Evolutionary conservation across 805 yeast species (phyloP), one percentile per base, ranked within the genome.

Genomic region (Yamadazyma endophytica): DNA sequence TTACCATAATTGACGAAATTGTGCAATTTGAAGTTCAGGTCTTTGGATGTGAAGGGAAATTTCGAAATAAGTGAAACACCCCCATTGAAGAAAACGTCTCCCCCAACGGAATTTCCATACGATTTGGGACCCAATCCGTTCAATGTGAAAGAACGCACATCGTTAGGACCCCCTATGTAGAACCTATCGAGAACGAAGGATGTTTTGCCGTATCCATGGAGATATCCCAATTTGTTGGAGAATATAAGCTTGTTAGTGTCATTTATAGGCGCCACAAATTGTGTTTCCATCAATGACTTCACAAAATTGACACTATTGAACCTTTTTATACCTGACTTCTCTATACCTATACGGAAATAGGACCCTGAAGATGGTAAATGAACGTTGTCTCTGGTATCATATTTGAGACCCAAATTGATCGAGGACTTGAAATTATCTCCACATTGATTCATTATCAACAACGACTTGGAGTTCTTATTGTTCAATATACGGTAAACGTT

Each of bases 151-250:
- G 79, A 70, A 26, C 80, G 58, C 6, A 75, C 64, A 39, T 75
- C 80, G 41, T 74, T 75, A 9, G 81, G 73, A 2, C 81, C 81
- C n/a, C 81, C 81, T 3, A 68, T 54, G 43, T 65, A 71, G 35
- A 73, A 75, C 27, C 76, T 54, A 47, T 75, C 81, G 55, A 75
- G 57, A 6, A 75, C 54, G 41, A 57, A 64, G n/a, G 56, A 48
- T 9, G 64, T 40, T 3, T 39, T 39, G 5, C 24, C 28, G 4
- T 17, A 3, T 14, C 36, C 26, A 32, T 46, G 48, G 22, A 66
- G 46, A 1, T 57, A 26, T 1, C 72, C 72, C 1, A 56, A 42
- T 35, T 61, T 64, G 26, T 42, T 46, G 21, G 68, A 41, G 21
- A 52, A 28, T 2, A 64, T 54, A 33, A 49, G 41, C 29, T 35